Conservation (phyloP, 352 stramenopile species). For the Phytopythium ostracodes region DNA sequence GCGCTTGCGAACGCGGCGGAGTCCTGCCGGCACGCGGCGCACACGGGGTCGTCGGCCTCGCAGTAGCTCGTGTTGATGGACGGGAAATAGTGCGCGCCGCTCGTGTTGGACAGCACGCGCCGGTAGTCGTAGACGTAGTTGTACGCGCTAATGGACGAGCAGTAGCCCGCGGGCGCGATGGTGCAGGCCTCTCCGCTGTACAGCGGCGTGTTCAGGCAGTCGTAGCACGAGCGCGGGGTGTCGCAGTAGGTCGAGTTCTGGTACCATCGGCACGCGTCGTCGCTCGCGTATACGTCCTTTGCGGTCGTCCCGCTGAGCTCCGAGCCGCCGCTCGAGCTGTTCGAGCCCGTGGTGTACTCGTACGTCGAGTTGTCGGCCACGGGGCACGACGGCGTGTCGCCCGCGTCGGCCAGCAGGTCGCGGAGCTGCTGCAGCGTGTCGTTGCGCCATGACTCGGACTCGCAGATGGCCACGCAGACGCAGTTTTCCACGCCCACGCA, state of each 20-base stretch:
- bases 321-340: not conserved
- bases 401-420: slow-evolving; percentile 11
- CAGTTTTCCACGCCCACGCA: slow-evolving; percentile 34
- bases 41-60: slow-evolving; percentile 26
- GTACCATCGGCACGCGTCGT: slow-evolving; percentile 57
- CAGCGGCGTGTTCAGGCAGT: slow-evolving; percentile 47
- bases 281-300: slow-evolving; percentile 33
- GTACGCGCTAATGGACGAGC: slow-evolving; percentile 42
- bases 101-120: slow-evolving; percentile 17
- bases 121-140: slow-evolving; percentile 38
- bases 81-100: slow-evolving; percentile 40
- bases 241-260: slow-evolving; percentile 52
- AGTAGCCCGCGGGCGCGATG: slow-evolving; percentile 52
- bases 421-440: slow-evolving; percentile 33
- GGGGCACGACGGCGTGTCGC: slow-evolving; percentile 21
- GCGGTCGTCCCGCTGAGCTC: not conserved
- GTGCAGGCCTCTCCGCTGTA: slow-evolving; percentile 41
- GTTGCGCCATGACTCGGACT: slow-evolving; percentile 38
- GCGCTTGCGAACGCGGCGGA: slow-evolving; percentile 22
- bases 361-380: slow-evolving; percentile 31
- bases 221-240: slow-evolving; percentile 42
- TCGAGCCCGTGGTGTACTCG: slow-evolving; percentile 11
- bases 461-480: slow-evolving; percentile 53
- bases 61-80: slow-evolving; percentile 63
- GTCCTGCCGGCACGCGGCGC: slow-evolving; percentile 14